Base-by-base conservation (phyloP, 805 yeast species). In the Pichia rugopelliculosa region DNA sequence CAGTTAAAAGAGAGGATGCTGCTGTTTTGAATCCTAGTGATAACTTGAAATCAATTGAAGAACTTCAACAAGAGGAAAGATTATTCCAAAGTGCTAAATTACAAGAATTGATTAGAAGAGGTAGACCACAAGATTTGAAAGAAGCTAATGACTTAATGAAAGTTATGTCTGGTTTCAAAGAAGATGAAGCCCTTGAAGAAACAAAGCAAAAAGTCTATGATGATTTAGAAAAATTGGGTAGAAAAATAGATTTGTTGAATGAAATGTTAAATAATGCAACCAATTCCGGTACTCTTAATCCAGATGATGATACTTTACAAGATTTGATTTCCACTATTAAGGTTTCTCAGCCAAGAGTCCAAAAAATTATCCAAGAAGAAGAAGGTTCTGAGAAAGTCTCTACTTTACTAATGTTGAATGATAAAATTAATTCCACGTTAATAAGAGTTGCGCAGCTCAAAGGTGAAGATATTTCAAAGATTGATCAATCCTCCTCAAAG, bases 111-210 rank as follows among this genome's bases (percentile, higher is more conserved):
- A 86, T 93, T 53, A 82, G 98, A 68, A 77, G 97, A 58, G 99
- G 98, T 38, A 84, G 87, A 64, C 98, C 99, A 7, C 86, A 83
- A 53, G 99, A 93, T 68, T 76, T 93, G 60, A 87, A 84, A 58
- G 99, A 93, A 66, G 99, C 99, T 39, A 93, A 93, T 66, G 87
- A 86, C 57, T 75, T 93, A 65, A 93, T 93, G 99, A 89, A 91
- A 64, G 80, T 93, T 56, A 89, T 93, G 96, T 96, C 98, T 6
- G 99, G 99, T 6, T 93, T 88, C 72, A 86, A 86, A 64, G 88
- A 86, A 59, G 96, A 89, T 62, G 79, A 81, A 51, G 70, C 76
- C 18, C 70, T 76, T 51, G 78, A 79, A 46, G 86, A 82, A 57
- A 85, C 88, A 54, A 81, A 80, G 59, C 87, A 85, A 48, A 80